Evolutionary conservation across 768 basidiomycete genomes (phyloP), one percentile per base, ranked within the genome.

Genomic region (Cubamyces lactineus): DNA sequence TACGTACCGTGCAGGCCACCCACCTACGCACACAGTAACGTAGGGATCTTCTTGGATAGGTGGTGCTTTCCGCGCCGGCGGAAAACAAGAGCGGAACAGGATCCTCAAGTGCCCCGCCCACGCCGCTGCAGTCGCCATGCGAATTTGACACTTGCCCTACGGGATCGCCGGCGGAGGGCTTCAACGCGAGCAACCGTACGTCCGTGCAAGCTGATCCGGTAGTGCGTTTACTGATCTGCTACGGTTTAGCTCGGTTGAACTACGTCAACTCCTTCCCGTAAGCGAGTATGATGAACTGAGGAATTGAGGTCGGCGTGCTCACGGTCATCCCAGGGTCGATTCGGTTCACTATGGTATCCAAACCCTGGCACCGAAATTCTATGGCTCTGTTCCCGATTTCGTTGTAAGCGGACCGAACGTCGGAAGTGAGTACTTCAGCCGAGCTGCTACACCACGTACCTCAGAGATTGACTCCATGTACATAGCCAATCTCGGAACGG

Each of bases 51-150:
- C 48, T 49, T 24, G 1, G 39, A 8, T 47, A 81, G 79, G 77
- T 79, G 16, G 68, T 82, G n/a, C 68, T 84, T 2, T 83, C 81
- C 16, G 74, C 76, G 5, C 82, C 82, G 0, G 79, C 82, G 7
- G 71, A 74, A 43, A 78, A 83, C 66, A 65, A 76, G 61, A 82
- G 80, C 15, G 82, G 81, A 8, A 78, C 80, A 1, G 80, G 82
- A 12, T 79, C 78, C 4, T 74, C 74, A 2, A 76, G 77, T 5
- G 66, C 70, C 7, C 63, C 75, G 8, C 75, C 80, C 0, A 67
- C 66, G 7, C 60, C 70, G 8, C 66, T 79, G 11, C 71, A 66
- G 1, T 47, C 60, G 6, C 71, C 77, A 7, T 82, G 79, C 70
- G 74, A 82, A 59, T 81, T 78, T 61, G 65, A 79, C 57, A 75